phyloP scores from a whole-genome alignment of 1,284 basidiomycete genomes.

The Flammula alnicola region DNA sequence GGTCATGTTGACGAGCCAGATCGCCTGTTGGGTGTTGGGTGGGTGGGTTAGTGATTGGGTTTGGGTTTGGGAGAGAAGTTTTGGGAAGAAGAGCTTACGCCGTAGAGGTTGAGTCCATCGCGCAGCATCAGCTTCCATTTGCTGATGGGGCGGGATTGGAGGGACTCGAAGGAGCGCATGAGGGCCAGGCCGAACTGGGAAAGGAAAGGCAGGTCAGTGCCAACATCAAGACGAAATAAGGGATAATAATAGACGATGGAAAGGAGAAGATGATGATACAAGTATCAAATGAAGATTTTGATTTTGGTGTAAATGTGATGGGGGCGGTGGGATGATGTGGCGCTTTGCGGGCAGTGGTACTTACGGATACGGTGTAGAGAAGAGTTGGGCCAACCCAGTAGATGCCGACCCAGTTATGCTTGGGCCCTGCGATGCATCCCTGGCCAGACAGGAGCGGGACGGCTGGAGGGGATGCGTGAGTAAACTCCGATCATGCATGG shows the following conservation, averaged over 20 bases:
- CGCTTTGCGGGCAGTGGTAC: conserved; percentile 28
- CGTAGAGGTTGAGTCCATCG: conserved; percentile 83
- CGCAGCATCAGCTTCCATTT: conserved; percentile 86
- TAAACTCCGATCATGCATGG: conserved; percentile 3
- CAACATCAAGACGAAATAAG: conserved; percentile 1
- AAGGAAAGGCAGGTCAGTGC: conserved; percentile 10
- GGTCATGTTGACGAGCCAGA: conserved; percentile 75
- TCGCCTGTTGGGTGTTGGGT: conserved; percentile 47
- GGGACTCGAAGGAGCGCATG: conserved; percentile 63
- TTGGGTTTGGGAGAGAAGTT: conserved; percentile 7
- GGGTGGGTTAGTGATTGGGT: too few species aligned
- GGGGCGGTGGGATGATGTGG: too few species aligned
- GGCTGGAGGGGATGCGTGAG: conserved; percentile 46
- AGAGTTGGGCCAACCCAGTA: conserved; percentile 80
- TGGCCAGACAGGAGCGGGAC: conserved; percentile 73
- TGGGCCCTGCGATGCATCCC: conserved; percentile 83
- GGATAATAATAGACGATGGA: neutral
- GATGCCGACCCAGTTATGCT: conserved; percentile 77
- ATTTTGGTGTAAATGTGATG: too few species aligned
- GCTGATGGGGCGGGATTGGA: conserved; percentile 58
- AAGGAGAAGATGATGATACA: too few species aligned
- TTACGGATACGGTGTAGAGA: conserved; percentile 67
- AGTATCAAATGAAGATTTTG: too few species aligned
- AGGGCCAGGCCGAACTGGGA: conserved; percentile 65
- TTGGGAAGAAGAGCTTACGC: conserved; percentile 44